Evolutionary conservation across 352 stramenopile species (phyloP).

Genomic region (Phytopythium delawarense): DNA sequence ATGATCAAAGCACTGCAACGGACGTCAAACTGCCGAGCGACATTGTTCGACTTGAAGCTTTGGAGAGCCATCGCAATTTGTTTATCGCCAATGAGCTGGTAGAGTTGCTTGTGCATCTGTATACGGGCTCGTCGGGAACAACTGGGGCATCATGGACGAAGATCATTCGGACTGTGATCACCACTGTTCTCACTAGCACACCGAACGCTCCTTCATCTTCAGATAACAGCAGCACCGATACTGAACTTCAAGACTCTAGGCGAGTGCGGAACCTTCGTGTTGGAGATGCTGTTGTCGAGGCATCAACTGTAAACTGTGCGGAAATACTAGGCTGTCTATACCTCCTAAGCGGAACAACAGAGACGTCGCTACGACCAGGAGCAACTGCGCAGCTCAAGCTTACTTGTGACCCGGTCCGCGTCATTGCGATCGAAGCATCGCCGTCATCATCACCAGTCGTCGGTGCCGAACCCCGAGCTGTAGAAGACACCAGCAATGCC

Average conservation of each 20-base stretch:
- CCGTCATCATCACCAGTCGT: no score
- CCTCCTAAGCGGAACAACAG: conserved; percentile 24
- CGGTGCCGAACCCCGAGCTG: background rate
- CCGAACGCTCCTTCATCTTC: conserved; percentile 1
- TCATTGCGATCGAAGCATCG: conserved; percentile 20
- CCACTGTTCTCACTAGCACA: background rate
- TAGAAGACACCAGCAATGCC: no score
- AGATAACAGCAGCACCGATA: background rate
- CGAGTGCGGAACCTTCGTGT: conserved; percentile 12
- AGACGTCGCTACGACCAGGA: conserved; percentile 31
- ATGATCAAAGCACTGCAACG: background rate
- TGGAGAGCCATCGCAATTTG: conserved; percentile 19
- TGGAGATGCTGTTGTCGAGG: conserved; percentile 15
- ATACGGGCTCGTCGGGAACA: conserved; percentile 6
- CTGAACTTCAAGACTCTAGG: background rate
- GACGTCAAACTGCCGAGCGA: conserved; percentile 3
- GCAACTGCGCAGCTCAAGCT: conserved; percentile 23
- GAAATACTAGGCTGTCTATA: conserved; percentile 32
- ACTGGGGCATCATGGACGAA: conserved; percentile 9
- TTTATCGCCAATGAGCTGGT: conserved; percentile 27
- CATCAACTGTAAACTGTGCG: conserved; percentile 11
- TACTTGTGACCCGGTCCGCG: conserved; percentile 23
- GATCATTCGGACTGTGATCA: conserved; percentile 9
- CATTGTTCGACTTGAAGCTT: conserved; percentile 19
- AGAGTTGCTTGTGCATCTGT: conserved; percentile 19